These are phyloP conservation scores for Apophysomyces trapeziformis DNA, from an alignment of 371 early-diverging fungal genomes.

Conservation along the genomic window DNA sequence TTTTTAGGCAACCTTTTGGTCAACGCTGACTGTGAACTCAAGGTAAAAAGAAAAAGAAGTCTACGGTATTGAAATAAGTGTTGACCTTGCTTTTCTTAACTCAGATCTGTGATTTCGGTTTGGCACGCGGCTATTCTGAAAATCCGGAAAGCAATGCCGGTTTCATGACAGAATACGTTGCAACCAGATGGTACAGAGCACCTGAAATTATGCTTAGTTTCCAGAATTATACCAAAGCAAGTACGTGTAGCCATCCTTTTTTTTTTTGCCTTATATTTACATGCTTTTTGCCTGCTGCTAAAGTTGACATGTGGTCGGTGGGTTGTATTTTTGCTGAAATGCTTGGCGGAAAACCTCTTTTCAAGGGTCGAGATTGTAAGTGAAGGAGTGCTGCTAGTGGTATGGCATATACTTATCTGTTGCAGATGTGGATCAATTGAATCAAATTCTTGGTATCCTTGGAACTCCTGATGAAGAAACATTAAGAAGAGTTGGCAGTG, in stretches of 20 bases:
- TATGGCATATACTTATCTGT: not conserved
- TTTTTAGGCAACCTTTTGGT: conserved; percentile 84
- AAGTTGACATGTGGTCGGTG: conserved; percentile 98
- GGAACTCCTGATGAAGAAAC: conserved; percentile 98
- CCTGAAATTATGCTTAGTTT: conserved; percentile 98
- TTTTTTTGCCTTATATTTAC: not conserved
- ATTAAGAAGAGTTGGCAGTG: conserved; percentile 80
- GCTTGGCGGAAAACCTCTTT: conserved; percentile 86
- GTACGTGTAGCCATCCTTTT: conserved; percentile 52
- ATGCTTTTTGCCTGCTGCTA: not conserved
- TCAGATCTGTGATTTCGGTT: conserved; percentile 93
- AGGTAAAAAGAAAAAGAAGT: conserved; percentile 36
- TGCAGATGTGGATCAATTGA: conserved; percentile 95
- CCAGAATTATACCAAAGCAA: conserved; percentile 94
- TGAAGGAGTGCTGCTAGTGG: conserved; percentile 8
- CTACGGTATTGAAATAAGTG: not conserved
- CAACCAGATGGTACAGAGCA: conserved; percentile 98
- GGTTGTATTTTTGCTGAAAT: conserved; percentile 98
- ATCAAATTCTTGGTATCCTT: conserved; percentile 94
- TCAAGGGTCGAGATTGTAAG: conserved; percentile 90
- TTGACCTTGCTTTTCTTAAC: not conserved
- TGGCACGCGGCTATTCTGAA: conserved; percentile 90
- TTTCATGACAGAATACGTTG: conserved; percentile 97
- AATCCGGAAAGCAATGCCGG: conserved; percentile 83
- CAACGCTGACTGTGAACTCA: conserved; percentile 97